Percentiles rank a stretch among this genome's conserved stretches.
Conservation (phyloP, 75 land plant genomes). For the Selaginella moellendorffii region DNA sequence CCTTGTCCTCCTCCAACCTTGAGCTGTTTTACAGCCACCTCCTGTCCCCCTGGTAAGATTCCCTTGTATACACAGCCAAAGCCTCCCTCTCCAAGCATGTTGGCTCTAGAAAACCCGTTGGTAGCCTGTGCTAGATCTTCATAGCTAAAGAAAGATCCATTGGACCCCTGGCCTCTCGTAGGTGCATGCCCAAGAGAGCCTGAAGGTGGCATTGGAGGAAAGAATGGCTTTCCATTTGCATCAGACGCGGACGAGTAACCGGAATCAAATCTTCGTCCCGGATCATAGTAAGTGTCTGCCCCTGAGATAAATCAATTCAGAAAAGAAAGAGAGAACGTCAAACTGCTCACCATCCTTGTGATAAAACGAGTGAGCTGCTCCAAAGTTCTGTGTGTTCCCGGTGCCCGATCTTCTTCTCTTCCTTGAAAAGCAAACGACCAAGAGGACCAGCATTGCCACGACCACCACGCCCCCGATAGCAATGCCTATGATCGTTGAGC, state of each 20-base stretch:
- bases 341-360: neutral
- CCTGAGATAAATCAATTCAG: no score
- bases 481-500: neutral
- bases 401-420: neutral
- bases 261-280: neutral
- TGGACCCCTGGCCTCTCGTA: neutral
- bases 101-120: slow-evolving; percentile 3
- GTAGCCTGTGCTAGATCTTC: neutral
- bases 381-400: neutral
- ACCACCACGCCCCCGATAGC: neutral
- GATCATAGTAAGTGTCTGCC: neutral
- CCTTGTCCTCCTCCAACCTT: slow-evolving; percentile 6
- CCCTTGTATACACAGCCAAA: slow-evolving; percentile 70
- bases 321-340: no score
- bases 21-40: slow-evolving; percentile 1
- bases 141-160: neutral
- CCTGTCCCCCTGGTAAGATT: slow-evolving; percentile 5
- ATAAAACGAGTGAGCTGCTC: neutral
- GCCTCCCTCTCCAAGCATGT: slow-evolving; percentile 67
- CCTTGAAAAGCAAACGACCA: neutral
- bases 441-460: neutral
- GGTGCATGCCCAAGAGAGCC: neutral
- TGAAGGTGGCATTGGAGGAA: slow-evolving; percentile 1
- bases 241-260: neutral
- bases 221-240: neutral